Base-by-base conservation (phyloP, 371 early-diverging fungal species). In the Zancudomyces culisetae region DNA sequence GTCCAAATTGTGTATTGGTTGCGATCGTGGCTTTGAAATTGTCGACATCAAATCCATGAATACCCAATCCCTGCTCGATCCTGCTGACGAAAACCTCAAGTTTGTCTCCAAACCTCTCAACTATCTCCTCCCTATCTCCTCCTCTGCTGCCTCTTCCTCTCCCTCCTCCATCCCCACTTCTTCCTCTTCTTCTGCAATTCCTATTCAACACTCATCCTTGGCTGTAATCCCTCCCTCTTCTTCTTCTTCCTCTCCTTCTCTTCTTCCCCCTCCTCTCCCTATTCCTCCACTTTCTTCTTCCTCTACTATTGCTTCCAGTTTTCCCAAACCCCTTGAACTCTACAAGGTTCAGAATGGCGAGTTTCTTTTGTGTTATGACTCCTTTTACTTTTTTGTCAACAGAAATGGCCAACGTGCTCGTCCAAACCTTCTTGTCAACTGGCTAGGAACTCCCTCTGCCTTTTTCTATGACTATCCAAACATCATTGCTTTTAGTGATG, bases 321-420 rank as follows among this genome's bases (percentile, higher is more conserved):
- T 15, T 43, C 29, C 78, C 1, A 57, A 70, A 45, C 92, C 95
- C 1, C 70, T 91, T 24, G 79, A 84, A 1, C 77, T 94, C 58
- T 92, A 83, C 67, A 72, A 85, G 12, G 73, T 86, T 29, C 66
- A 67, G 6, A 70, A 76, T 26, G 80, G 83, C 12, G 74, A 84
- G 60, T 87, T 85, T 60, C 56, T 94, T 42, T 74, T 92, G 19
- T 92, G 93, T 62, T 94, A 91, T 64, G 79, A 87, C 68, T 83
- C 80, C 52, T 88, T 88, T 71, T 87, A 79, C 0, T 91, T 92
- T 58, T 87, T 78, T 62, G 87, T 94, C 24, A 79, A 92, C 64
- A 79, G 78, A 43, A 75, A 80, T 47, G 95, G 95, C 22, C 75
- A 79, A 35, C 70, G 89, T 12, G 72, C 80, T 19, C 66, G 82